Conservation (phyloP, 1,284 basidiomycete genomes). For the Fereydounia khargensis region DNA sequence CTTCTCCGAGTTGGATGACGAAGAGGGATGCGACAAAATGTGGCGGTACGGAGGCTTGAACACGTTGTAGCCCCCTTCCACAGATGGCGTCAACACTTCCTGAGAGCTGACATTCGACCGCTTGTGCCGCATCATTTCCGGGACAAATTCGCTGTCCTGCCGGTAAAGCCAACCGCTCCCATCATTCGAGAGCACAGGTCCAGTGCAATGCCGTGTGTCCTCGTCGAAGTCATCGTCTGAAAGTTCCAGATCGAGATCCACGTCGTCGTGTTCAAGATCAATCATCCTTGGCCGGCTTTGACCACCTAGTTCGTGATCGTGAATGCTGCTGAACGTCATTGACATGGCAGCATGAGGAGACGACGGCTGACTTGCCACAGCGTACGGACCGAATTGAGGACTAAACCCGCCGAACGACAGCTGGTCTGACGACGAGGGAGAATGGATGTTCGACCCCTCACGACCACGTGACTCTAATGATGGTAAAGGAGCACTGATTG, state of each 20-base stretch:
- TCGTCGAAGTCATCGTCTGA: slow-evolving; percentile 42
- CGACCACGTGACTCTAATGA: no score
- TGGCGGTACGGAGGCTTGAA: slow-evolving; percentile 46
- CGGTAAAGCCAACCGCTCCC: slow-evolving; percentile 36
- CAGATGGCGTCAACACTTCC: slow-evolving; percentile 41
- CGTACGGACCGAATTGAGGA: slow-evolving; percentile 8
- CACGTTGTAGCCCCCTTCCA: slow-evolving; percentile 49
- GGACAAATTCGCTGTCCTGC: slow-evolving; percentile 8
- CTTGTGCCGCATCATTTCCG: slow-evolving; percentile 16
- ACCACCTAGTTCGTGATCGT: no score
- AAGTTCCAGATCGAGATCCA: slow-evolving; percentile 34
- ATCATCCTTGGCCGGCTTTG: background rate
- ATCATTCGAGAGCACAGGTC: slow-evolving; percentile 29
- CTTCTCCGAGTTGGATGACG: no score
- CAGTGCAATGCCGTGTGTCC: slow-evolving; percentile 2
- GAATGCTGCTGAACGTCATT: slow-evolving; percentile 14
- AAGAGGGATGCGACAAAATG: slow-evolving; percentile 10
- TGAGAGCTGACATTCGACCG: slow-evolving; percentile 17
- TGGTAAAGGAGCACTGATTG: slow-evolving; percentile 30
- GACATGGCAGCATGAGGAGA: slow-evolving; percentile 9
- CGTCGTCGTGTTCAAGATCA: slow-evolving; percentile 15
- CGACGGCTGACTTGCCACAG: slow-evolving; percentile 22
- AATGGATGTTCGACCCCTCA: no score
- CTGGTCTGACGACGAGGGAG: slow-evolving; percentile 21
- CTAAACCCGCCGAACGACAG: slow-evolving; percentile 8